A percentile compares a stretch with the other conserved stretches of the same genome.
Evolutionary conservation across 129 eudicot genomes (phyloP).

Genomic region (Calendula officinalis): DNA sequence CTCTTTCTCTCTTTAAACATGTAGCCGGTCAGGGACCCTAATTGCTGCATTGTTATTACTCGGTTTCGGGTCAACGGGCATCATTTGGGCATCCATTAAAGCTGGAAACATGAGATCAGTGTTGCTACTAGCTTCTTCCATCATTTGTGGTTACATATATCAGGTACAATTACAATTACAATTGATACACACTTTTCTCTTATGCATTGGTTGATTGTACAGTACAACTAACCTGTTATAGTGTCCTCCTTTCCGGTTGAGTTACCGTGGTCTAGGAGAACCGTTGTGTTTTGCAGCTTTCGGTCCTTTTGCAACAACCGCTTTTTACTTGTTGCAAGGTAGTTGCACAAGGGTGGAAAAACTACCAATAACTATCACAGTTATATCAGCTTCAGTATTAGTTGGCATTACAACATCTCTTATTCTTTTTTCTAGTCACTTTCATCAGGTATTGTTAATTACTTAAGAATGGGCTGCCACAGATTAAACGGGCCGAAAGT

Average conservation of each 20-base stretch:
- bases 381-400: constrained; percentile 72
- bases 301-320: constrained; percentile 91
- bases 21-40: constrained; percentile 77
- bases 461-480: too few relatives aligned
- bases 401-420: constrained; percentile 86
- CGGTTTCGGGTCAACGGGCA: constrained; percentile 61
- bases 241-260: constrained; percentile 97
- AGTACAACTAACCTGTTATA: constrained; percentile 27
- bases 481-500: background rate
- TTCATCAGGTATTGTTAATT: constrained; percentile 82
- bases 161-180: constrained; percentile 50
- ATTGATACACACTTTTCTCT: background rate
- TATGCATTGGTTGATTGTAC: constrained; percentile 4
- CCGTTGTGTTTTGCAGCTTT: constrained; percentile 90
- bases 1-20: too few relatives aligned
- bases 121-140: constrained; percentile 56
- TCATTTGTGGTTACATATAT: constrained; percentile 69
- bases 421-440: constrained; percentile 93
- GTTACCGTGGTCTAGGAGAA: constrained; percentile 88
- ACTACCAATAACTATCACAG: constrained; percentile 50
- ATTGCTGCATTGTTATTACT: constrained; percentile 56
- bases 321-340: constrained; percentile 78
- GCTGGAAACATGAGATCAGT: constrained; percentile 62
- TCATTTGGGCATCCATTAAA: constrained; percentile 55
- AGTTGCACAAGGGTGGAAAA: constrained; percentile 48